phyloP scores from a whole-genome alignment of 176 grass and related monocot species.

The Lolium multiflorum region DNA sequence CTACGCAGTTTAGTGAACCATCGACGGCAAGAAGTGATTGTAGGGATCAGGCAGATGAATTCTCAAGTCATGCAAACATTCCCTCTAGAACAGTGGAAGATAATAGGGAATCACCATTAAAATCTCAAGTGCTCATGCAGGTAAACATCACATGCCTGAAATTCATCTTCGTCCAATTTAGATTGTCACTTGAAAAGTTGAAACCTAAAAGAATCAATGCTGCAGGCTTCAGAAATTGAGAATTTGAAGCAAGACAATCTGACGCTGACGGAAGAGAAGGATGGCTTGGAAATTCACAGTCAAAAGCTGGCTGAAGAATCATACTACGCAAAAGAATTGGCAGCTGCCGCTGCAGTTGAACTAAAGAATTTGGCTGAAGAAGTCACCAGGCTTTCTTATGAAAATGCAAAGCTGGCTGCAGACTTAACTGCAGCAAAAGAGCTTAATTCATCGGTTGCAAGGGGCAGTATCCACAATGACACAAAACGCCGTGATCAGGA shows the following conservation, averaged over 20 bases:
- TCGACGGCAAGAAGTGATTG: conserved; percentile 41
- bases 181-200: conserved; percentile 24
- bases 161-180: not conserved
- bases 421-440: conserved; percentile 66
- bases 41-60: conserved; percentile 48
- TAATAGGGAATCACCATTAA: conserved; percentile 60
- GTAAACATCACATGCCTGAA: conserved; percentile 43
- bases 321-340: conserved; percentile 95
- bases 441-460: conserved; percentile 44
- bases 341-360: conserved; percentile 90
- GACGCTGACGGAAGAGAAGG: conserved; percentile 81
- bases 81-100: conserved; percentile 47
- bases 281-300: conserved; percentile 81
- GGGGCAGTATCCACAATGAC: conserved; percentile 44
- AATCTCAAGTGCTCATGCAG: conserved; percentile 84
- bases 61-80: conserved; percentile 40
- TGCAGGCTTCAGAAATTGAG: conserved; percentile 89
- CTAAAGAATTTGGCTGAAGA: conserved; percentile 97
- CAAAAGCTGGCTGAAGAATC: conserved; percentile 95
- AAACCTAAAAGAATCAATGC: not conserved
- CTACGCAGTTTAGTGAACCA: conserved; percentile 55
- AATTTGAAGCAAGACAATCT: conserved; percentile 92
- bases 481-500: conserved; percentile 55
- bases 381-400: conserved; percentile 95
- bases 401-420: conserved; percentile 77